Evolutionary conservation across 108 stramenopile species (phyloP), one percentile per base, ranked within the genome.

Genomic region (Thalassiosira profunda): DNA sequence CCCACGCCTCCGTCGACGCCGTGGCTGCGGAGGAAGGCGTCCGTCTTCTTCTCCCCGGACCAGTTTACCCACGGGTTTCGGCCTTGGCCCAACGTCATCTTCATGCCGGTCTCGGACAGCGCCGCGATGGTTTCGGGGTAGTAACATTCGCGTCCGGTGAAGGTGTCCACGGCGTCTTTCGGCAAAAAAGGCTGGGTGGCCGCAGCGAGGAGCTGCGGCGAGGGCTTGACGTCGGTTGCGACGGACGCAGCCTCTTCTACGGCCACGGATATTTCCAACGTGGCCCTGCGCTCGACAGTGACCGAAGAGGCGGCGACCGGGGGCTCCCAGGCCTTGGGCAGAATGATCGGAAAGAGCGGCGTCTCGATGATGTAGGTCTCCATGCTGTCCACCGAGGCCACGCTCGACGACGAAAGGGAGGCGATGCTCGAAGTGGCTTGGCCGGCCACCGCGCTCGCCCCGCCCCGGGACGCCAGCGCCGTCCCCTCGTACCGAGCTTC

Each of bases 91-190:
- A 44, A 20, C 28, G 78, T 75, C 58, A 92, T 62, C 29, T 66
- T 10, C 34, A 89, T 47, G 6, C 88, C 93, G 8, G 82, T 83
- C n/a, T 30, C 21, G 9, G 78, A 69, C 51, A 94, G 58, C 8
- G 38, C 41, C 31, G 88, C 81, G 23, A 88, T 59, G 3, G 62
- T 34, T 20, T 83, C 74, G 6, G 74, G 78, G 45, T 83, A 63
- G 37, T 63, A 77, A 48, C 90, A 90, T 57, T 94, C 93, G 21
- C 67, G 46, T 8, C 93, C 90, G 7, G 84, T 85, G 26, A 89
- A 56, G 17, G 36, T 30, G 20, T 77, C 70, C 82, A 76, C 87
- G n/a, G 52, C 7, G n/a, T 60, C 45, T 62, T 66, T 68, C 46
- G 87, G 82, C 23, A 94, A 74, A 11, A 94, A 59, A 8, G 90